phyloP scores from a whole-genome alignment of 495 filamentous ascomycete genomes.

The Apodospora peruviana region DNA sequence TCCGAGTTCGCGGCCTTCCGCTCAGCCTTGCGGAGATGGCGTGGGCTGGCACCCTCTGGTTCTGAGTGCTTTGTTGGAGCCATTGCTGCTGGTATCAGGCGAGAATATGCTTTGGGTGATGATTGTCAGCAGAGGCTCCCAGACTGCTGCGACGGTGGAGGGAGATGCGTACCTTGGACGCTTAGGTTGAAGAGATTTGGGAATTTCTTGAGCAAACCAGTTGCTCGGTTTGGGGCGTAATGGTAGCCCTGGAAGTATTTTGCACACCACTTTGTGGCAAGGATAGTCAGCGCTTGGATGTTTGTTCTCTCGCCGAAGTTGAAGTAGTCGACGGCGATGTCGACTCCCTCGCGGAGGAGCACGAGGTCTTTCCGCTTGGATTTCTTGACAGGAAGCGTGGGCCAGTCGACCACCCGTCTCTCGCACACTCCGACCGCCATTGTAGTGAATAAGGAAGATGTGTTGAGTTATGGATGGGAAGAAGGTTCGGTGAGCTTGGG shows the following conservation, averaged over 20 bases:
- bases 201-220: constrained; percentile 11
- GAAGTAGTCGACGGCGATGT: constrained; percentile 23
- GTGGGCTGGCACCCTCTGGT: constrained; percentile 10
- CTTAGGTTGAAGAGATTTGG: constrained; percentile 22
- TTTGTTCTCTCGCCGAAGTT: constrained; percentile 12
- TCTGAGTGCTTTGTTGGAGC: constrained; percentile 1
- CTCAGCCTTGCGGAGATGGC: constrained; percentile 10
- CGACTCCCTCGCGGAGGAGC: constrained; percentile 14
- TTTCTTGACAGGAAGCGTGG: not conserved
- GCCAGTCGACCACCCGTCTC: not conserved
- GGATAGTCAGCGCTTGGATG: constrained; percentile 11
- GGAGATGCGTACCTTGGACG: constrained; percentile 6
- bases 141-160: not conserved
- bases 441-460: not conserved
- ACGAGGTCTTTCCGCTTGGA: constrained; percentile 7
- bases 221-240: constrained; percentile 12
- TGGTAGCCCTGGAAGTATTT: constrained; percentile 17
- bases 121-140: not conserved
- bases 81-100: constrained; percentile 9
- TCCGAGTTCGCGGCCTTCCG: constrained; percentile 13
- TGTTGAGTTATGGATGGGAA: not conserved
- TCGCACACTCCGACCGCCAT: not conserved
- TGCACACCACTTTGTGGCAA: constrained; percentile 16
- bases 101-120: constrained; percentile 5
- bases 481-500: not conserved